These are phyloP conservation scores for Andrographis paniculata DNA, from an alignment of 305 asterid species.

Conservation along the genomic window DNA sequence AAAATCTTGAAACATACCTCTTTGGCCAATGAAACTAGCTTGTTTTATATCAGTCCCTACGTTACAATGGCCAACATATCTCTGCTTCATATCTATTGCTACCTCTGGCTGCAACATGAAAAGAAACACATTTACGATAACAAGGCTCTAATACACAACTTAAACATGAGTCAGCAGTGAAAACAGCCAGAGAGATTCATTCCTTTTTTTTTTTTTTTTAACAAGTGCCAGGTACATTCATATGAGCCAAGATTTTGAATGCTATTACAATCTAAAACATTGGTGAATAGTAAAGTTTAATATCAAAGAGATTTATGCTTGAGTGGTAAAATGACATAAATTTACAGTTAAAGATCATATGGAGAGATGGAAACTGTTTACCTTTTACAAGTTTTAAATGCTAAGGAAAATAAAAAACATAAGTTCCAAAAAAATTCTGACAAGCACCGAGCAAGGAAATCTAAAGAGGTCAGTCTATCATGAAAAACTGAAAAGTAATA, in stretches of 20 bases:
- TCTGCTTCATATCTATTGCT: constrained; percentile 83
- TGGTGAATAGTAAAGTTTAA: no score
- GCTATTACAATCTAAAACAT: no score
- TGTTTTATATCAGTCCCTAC: constrained; percentile 93
- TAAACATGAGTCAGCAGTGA: no score
- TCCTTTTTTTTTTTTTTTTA: no score
- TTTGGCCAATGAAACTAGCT: constrained; percentile 92
- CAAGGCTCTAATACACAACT: not conserved
- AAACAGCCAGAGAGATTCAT: no score
- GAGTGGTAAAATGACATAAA: no score
- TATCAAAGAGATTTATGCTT: no score
- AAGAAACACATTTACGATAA: constrained; percentile 11
- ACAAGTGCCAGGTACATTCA: no score
- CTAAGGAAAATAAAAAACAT: not conserved
- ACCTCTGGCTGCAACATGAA: constrained; percentile 65
- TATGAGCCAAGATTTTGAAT: no score
- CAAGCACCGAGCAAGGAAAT: constrained; percentile 6
- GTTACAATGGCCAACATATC: constrained; percentile 93
- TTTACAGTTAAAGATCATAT: no score
- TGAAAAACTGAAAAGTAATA: not conserved
- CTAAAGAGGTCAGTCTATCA: not conserved
- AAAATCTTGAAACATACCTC: constrained; percentile 43
- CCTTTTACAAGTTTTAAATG: no score
- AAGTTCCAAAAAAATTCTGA: not conserved
- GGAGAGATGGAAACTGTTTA: no score